Percentiles rank a stretch among this genome's conserved stretches.
These are phyloP conservation scores for Fusarium sp. DNA, from an alignment of 2,329 filamentous ascomycete genomes.

Conservation along the genomic window DNA sequence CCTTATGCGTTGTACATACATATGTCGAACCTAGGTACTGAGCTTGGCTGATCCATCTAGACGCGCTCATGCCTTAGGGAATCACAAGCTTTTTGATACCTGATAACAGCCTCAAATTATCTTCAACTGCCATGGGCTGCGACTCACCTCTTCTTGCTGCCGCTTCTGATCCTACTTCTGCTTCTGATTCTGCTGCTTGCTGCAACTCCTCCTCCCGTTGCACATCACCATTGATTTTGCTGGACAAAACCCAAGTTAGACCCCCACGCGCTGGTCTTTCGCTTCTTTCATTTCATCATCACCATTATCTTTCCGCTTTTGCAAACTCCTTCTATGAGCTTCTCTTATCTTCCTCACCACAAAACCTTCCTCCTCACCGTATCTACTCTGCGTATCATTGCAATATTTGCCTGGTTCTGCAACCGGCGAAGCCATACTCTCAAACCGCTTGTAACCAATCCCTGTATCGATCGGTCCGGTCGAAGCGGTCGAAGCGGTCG, in stretches of 20 bases:
- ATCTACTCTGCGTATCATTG: conserved; percentile 25
- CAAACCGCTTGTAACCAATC: conserved; percentile 35
- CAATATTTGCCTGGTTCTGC: conserved; percentile 23
- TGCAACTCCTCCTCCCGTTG: conserved; percentile 11
- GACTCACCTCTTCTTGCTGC: conserved; percentile 13
- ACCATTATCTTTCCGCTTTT: conserved; percentile 23
- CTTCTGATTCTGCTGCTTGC: conserved; percentile 1
- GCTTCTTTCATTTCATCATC: conserved; percentile 21
- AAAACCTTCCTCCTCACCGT: conserved; percentile 26
- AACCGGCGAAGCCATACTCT: conserved; percentile 33
- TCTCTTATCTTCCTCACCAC: conserved; percentile 34
- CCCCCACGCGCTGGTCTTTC: conserved; percentile 29
- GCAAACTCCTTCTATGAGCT: conserved; percentile 23
- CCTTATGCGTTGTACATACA: conserved; percentile 27
- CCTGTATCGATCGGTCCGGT: conserved; percentile 32
- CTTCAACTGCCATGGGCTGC: neutral
- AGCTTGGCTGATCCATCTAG: conserved; percentile 31
- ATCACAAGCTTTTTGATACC: conserved; percentile 30
- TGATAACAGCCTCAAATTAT: conserved; percentile 23
- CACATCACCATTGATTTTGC: conserved; percentile 30
- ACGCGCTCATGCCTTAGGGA: conserved; percentile 19
- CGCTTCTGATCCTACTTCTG: neutral
- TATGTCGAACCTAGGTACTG: neutral
- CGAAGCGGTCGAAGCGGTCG: conserved; percentile 30
- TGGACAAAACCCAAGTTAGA: conserved; percentile 25